A percentile compares a stretch with the other conserved stretches of the same genome.
Conservation (phyloP, 2,329 filamentous ascomycete genomes). For the Zasmidium angulare region DNA sequence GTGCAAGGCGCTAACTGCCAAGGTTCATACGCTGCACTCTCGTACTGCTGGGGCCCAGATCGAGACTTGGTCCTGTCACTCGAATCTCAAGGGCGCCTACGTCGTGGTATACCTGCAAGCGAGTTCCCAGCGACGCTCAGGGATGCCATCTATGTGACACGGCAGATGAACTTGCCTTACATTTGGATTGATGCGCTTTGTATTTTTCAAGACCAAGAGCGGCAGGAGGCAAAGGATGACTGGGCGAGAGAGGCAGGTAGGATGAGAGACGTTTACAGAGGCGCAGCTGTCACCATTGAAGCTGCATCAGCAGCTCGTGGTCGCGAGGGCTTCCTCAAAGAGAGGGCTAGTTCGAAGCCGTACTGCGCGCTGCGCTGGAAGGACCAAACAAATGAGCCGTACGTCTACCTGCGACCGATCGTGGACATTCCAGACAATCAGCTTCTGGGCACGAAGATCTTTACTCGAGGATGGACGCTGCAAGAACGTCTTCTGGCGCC, state of each 20-base stretch:
- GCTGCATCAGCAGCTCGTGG: slow-evolving; percentile 5
- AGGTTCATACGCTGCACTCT: slow-evolving; percentile 11
- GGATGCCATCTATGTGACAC: slow-evolving; percentile 2
- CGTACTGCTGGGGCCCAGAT: slow-evolving; percentile 14
- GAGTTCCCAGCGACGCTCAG: slow-evolving; percentile 4
- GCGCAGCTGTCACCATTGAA: slow-evolving; percentile 11
- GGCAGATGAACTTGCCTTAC: slow-evolving; percentile 5
- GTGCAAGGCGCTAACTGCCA: background rate
- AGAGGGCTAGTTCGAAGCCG: background rate
- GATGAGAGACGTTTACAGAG: slow-evolving; percentile 13
- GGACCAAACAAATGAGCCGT: background rate
- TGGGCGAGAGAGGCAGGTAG: slow-evolving; percentile 11
- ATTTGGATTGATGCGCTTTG: slow-evolving; percentile 12
- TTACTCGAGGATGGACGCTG: slow-evolving; percentile 15
- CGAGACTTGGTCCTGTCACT: slow-evolving; percentile 5
- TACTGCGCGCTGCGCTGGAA: background rate
- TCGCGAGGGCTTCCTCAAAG: slow-evolving; percentile 9
- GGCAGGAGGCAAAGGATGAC: slow-evolving; percentile 8
- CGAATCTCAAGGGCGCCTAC: background rate
- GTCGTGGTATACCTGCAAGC: background rate
- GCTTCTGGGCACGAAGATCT: slow-evolving; percentile 5
- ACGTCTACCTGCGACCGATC: slow-evolving; percentile 3
- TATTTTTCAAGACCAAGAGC: slow-evolving; percentile 5
- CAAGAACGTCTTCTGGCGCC: slow-evolving; percentile 16
- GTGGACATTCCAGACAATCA: slow-evolving; percentile 9